Conservation (phyloP, 768 basidiomycete species). For the Collybiopsis confluens region DNA sequence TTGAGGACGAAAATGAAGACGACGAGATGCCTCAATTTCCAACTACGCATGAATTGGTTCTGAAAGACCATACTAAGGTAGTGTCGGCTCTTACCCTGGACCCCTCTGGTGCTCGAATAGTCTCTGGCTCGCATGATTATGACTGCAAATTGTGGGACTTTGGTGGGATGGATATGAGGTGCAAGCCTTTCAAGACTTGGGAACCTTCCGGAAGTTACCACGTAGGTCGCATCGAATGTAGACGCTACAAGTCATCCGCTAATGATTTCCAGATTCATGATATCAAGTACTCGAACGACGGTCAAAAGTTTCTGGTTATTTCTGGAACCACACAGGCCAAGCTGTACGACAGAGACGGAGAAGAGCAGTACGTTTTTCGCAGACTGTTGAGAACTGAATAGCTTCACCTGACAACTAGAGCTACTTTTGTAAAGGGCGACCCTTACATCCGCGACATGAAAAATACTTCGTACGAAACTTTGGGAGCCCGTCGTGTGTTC, state of each 20-base stretch:
- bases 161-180: slow-evolving; percentile 89
- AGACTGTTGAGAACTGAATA: slow-evolving; percentile 24
- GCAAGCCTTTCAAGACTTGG: slow-evolving; percentile 95
- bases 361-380: slow-evolving; percentile 69
- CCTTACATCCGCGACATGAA: slow-evolving; percentile 99
- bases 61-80: slow-evolving; percentile 96
- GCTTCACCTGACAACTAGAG: slow-evolving; percentile 56
- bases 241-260: background rate
- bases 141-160: slow-evolving; percentile 99
- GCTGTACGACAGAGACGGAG: slow-evolving; percentile 88
- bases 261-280: slow-evolving; percentile 69
- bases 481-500: slow-evolving; percentile 1
- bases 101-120: slow-evolving; percentile 87
- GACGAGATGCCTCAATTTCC: slow-evolving; percentile 67
- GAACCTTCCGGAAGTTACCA: slow-evolving; percentile 93
- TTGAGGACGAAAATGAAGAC: slow-evolving; percentile 43
- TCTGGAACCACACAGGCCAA: slow-evolving; percentile 86
- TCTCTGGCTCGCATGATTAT: slow-evolving; percentile 94
- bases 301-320: slow-evolving; percentile 81
- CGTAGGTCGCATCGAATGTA: slow-evolving; percentile 36
- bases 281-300: slow-evolving; percentile 83
- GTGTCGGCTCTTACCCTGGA: slow-evolving; percentile 90
- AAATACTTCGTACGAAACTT: slow-evolving; percentile 79
- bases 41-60: slow-evolving; percentile 81
- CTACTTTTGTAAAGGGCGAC: slow-evolving; percentile 88